Conservation (phyloP, 2,329 filamentous ascomycete genomes). For the Periconia sp. region DNA sequence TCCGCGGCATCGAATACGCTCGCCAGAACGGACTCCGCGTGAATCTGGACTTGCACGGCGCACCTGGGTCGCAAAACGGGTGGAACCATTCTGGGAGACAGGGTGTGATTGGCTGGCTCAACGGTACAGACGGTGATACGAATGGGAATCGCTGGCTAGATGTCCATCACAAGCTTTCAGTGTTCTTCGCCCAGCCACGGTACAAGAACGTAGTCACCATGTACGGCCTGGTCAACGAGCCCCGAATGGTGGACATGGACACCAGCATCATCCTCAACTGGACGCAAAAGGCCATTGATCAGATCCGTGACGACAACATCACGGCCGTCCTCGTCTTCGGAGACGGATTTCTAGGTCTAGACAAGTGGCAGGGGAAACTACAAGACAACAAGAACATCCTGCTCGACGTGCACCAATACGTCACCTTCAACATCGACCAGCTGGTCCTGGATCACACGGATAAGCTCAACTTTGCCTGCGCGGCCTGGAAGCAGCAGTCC, state of each 20-base stretch:
- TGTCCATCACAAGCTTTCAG: slow-evolving; percentile 82
- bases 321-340: slow-evolving; percentile 79
- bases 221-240: slow-evolving; percentile 95
- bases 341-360: slow-evolving; percentile 91
- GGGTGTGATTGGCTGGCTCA: slow-evolving; percentile 84
- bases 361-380: slow-evolving; percentile 88
- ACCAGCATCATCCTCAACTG: slow-evolving; percentile 73
- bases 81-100: slow-evolving; percentile 95
- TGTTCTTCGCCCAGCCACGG: slow-evolving; percentile 91
- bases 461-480: slow-evolving; percentile 87
- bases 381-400: slow-evolving; percentile 74
- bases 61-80: slow-evolving; percentile 93
- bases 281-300: slow-evolving; percentile 74
- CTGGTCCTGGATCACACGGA: slow-evolving; percentile 80
- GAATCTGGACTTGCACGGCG: slow-evolving; percentile 90
- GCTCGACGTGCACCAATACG: slow-evolving; percentile 97
- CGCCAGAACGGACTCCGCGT: slow-evolving; percentile 90
- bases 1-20: slow-evolving; percentile 91
- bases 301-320: slow-evolving; percentile 79
- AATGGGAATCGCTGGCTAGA: slow-evolving; percentile 85
- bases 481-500: slow-evolving; percentile 83
- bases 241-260: slow-evolving; percentile 75
- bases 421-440: slow-evolving; percentile 93
- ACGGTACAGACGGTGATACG: slow-evolving; percentile 79
- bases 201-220: slow-evolving; percentile 92